phyloP scores from a whole-genome alignment of 805 yeast species.

The Barnettozyma wickerhamii region DNA sequence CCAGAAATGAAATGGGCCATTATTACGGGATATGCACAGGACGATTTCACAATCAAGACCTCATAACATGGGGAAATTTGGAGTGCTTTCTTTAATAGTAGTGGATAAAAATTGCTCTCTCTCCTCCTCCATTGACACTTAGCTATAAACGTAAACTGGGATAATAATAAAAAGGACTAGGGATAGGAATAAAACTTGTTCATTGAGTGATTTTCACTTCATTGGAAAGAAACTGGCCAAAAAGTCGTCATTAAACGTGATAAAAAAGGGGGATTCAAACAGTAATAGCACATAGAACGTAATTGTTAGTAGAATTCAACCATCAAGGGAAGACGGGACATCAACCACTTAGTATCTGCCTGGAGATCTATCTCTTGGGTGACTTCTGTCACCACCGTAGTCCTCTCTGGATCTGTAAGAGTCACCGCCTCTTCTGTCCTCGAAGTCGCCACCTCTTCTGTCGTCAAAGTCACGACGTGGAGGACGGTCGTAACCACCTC shows the following conservation, averaged over 20 bases:
- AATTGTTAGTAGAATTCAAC: background rate
- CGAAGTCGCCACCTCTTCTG: constrained; percentile 11
- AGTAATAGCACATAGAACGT: too few species aligned
- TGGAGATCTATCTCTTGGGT: constrained; percentile 73
- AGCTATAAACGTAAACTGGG: too few species aligned
- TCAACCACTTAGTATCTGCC: constrained; percentile 48
- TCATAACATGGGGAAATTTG: background rate
- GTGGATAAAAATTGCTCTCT: background rate
- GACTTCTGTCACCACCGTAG: constrained; percentile 36
- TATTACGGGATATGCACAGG: constrained; percentile 1
- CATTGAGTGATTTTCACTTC: too few species aligned
- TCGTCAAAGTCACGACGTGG: constrained; percentile 12
- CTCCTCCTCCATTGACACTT: too few species aligned
- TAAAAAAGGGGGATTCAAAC: too few species aligned
- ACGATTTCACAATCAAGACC: background rate
- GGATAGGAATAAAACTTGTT: too few species aligned
- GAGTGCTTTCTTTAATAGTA: background rate
- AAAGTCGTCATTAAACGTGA: background rate
- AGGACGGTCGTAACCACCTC: constrained; percentile 10
- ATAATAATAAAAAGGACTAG: constrained; percentile 1
- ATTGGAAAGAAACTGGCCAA: too few species aligned
- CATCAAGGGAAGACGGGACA: background rate
- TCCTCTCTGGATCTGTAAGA: constrained; percentile 34
- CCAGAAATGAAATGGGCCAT: background rate
- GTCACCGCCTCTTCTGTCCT: constrained; percentile 10